Percentiles rank a stretch among this genome's conserved stretches.
phyloP scores from a whole-genome alignment of 805 yeast genomes.

The Aciculoconidium aculeatum region DNA sequence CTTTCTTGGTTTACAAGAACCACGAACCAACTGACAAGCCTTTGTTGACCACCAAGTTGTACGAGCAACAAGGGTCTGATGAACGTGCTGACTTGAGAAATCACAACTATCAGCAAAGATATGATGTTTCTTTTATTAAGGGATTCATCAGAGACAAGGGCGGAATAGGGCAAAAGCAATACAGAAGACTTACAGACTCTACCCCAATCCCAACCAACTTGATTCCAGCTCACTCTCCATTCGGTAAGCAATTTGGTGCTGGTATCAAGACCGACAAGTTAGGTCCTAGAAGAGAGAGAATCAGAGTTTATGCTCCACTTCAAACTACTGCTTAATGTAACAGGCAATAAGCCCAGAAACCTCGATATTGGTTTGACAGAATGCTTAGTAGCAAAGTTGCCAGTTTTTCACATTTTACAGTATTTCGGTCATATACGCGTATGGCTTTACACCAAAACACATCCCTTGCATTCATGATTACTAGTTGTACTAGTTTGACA shows the following conservation, averaged over 20 bases:
- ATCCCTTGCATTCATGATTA: no score
- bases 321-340: slow-evolving; percentile 6
- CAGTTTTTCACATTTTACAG: no score
- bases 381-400: no score
- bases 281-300: slow-evolving; percentile 42
- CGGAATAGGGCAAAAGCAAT: slow-evolving; percentile 39
- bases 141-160: slow-evolving; percentile 39
- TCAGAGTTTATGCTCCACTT: slow-evolving; percentile 35
- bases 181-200: slow-evolving; percentile 26
- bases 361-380: no score
- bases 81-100: slow-evolving; percentile 30
- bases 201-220: slow-evolving; percentile 25
- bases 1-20: slow-evolving; percentile 27
- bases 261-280: slow-evolving; percentile 38
- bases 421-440: no score
- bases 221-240: slow-evolving; percentile 38
- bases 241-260: slow-evolving; percentile 36
- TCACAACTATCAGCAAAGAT: slow-evolving; percentile 32
- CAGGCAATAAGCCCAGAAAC: no score
- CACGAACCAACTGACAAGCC: slow-evolving; percentile 29
- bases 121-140: slow-evolving; percentile 38
- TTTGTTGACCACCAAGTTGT: slow-evolving; percentile 31
- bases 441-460: no score
- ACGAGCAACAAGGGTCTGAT: slow-evolving; percentile 23
- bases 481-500: no score